These are phyloP conservation scores for Meyerozyma smithsonii DNA, from an alignment of 1,139 yeast genomes.

Conservation along the genomic window DNA sequence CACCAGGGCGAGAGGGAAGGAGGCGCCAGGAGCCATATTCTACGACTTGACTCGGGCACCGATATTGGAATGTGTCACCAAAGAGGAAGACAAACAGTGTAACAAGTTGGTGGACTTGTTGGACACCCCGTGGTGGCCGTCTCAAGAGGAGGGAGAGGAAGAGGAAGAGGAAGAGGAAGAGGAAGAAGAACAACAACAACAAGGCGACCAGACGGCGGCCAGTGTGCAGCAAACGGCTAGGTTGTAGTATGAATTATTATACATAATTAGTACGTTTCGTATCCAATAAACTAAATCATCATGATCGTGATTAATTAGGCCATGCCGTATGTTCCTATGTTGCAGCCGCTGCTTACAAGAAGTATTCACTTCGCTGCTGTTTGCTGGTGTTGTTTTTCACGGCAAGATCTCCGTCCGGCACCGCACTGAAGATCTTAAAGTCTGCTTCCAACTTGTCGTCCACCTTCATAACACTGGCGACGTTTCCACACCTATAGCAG, in stretches of 20 bases:
- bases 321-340: constrained; percentile 2
- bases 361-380: constrained; percentile 80
- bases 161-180: neutral
- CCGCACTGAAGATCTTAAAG: constrained; percentile 92
- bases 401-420: constrained; percentile 72
- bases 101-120: neutral
- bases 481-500: constrained; percentile 97
- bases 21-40: constrained; percentile 1
- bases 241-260: neutral
- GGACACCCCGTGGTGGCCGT: neutral
- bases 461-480: constrained; percentile 96
- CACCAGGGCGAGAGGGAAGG: neutral
- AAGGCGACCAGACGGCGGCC: too few species aligned
- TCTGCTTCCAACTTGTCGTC: constrained; percentile 84
- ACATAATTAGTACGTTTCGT: neutral
- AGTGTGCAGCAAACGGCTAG: too few species aligned
- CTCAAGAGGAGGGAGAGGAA: neutral
- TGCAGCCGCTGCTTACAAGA: constrained; percentile 59
- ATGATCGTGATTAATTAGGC: neutral
- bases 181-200: too few species aligned
- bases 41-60: constrained; percentile 1
- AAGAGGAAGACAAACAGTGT: neutral
- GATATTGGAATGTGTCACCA: neutral
- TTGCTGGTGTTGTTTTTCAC: constrained; percentile 66
- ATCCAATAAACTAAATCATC: neutral